Conservation (phyloP, 768 basidiomycete species). For the Termitomyces sp. region DNA sequence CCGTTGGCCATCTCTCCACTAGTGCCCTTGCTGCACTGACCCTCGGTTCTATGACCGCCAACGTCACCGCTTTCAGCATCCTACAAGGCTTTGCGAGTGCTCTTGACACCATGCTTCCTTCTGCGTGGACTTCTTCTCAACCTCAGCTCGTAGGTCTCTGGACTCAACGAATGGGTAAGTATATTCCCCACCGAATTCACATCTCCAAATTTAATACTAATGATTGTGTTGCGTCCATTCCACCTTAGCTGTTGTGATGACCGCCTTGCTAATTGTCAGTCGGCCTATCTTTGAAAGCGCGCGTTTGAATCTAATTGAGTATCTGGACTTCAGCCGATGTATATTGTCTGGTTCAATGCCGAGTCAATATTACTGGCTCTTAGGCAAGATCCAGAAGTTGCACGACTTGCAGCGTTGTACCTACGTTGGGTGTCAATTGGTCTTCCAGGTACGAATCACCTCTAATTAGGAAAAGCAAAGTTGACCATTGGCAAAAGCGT, state of each 20-base stretch:
- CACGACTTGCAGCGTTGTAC: too few relatives aligned
- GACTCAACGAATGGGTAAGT: conserved; percentile 82
- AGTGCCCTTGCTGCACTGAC: conserved; percentile 83
- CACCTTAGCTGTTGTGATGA: conserved; percentile 57
- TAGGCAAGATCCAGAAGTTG: too few relatives aligned
- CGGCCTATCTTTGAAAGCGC: too few relatives aligned
- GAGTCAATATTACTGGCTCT: too few relatives aligned
- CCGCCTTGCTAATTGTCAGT: conserved; percentile 48
- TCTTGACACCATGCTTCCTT: conserved; percentile 90
- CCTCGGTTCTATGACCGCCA: conserved; percentile 71
- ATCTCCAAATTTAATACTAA: not conserved
- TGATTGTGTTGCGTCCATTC: conserved; percentile 1
- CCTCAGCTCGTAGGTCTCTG: conserved; percentile 86
- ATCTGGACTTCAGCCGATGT: too few relatives aligned
- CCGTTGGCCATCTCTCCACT: conserved; percentile 89
- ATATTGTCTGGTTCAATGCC: too few relatives aligned
- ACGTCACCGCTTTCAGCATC: conserved; percentile 72
- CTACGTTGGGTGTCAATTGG: too few relatives aligned
- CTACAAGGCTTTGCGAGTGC: conserved; percentile 82
- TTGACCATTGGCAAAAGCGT: too few relatives aligned
- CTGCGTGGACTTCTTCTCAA: conserved; percentile 91
- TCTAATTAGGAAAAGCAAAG: too few relatives aligned
- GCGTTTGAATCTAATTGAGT: too few relatives aligned
- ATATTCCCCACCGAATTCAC: not conserved
- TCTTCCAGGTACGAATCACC: too few relatives aligned